Evolutionary conservation across 2,329 filamentous ascomycete genomes (phyloP).

Genomic region (Fusarium begoniae): DNA sequence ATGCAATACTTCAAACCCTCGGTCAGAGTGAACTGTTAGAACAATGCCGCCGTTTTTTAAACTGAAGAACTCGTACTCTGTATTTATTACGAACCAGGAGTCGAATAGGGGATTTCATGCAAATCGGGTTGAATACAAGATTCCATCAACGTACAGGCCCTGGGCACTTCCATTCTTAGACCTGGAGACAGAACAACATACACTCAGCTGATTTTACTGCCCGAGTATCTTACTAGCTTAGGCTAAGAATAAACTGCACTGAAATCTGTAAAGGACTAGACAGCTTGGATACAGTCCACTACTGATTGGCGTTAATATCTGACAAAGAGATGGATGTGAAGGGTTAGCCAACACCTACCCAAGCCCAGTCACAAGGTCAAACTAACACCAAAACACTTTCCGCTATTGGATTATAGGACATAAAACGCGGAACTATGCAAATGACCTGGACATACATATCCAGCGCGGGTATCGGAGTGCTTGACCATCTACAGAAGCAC

Average conservation of each 20-base stretch:
- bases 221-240: fast-evolving
- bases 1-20: background rate
- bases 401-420: background rate
- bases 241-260: background rate
- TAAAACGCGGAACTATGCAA: background rate
- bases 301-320: too few relatives aligned
- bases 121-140: background rate
- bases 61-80: fast-evolving
- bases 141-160: too few relatives aligned
- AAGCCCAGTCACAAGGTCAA: background rate
- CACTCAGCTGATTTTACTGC: too few relatives aligned
- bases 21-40: too few relatives aligned
- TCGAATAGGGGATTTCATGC: fast-evolving
- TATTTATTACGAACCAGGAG: fast-evolving
- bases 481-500: background rate
- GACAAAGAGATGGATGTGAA: too few relatives aligned
- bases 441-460: background rate
- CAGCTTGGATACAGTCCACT: background rate
- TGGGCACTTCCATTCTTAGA: background rate
- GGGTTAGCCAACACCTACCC: background rate
- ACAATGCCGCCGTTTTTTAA: fast-evolving
- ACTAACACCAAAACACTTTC: background rate
- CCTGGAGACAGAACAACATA: too few relatives aligned
- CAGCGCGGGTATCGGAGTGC: background rate
- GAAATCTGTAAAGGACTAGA: fast-evolving